phyloP scores from a whole-genome alignment of 345 rosid species.

The Salix koriyanagi region DNA sequence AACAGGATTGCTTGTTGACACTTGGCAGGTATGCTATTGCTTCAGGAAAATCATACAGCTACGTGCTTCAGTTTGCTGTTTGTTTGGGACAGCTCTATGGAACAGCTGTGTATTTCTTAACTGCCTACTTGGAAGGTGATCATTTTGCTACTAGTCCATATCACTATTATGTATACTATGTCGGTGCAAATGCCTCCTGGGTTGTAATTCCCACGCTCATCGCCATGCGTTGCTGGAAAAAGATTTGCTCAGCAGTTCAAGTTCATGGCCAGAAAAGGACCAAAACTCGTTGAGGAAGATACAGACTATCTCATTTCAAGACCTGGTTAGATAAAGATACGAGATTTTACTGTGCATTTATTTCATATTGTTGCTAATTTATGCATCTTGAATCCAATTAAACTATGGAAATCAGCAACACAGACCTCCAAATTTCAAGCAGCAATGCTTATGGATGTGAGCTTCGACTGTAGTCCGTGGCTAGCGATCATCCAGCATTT shows the following conservation, averaged over 20 bases:
- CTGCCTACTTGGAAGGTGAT: constrained; percentile 78
- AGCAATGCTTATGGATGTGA: background rate
- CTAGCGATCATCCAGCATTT: background rate
- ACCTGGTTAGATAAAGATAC: background rate
- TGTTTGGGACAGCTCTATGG: constrained; percentile 93
- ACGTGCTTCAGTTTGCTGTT: constrained; percentile 78
- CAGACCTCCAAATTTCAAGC: background rate
- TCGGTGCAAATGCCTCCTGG: constrained; percentile 70
- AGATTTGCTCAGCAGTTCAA: constrained; percentile 45
- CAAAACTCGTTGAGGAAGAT: constrained; percentile 40
- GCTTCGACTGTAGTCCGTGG: background rate
- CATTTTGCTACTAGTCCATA: constrained; percentile 57
- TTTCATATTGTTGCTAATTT: background rate
- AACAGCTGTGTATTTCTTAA: constrained; percentile 68
- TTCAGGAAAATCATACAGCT: constrained; percentile 64
- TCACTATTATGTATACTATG: constrained; percentile 67
- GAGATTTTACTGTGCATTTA: background rate
- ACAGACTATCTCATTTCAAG: background rate
- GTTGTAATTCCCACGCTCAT: constrained; percentile 61
- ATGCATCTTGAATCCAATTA: constrained; percentile 1
- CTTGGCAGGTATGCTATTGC: constrained; percentile 72
- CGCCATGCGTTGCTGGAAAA: constrained; percentile 72
- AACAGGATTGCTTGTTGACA: constrained; percentile 2
- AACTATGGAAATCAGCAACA: background rate
- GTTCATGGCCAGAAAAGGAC: constrained; percentile 43